Base-by-base conservation (phyloP, 2,329 filamentous ascomycete species). In the Neonectria hederae region DNA sequence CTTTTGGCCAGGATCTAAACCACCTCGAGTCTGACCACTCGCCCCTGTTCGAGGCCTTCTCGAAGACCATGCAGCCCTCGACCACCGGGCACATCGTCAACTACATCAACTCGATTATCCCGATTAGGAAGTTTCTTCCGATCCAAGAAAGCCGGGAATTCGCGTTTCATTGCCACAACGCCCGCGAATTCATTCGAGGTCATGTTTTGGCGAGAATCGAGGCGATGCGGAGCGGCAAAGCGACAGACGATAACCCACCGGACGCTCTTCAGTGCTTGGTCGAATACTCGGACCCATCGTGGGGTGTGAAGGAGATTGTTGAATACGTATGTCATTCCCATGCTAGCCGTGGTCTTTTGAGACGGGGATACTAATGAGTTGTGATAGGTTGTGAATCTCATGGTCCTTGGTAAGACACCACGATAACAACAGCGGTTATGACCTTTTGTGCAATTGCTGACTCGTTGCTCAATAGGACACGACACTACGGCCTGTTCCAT, bases 401-500 rank as follows among this genome's bases (percentile, higher is more conserved):
- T 83, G 35, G 76, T 80, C 1, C 78, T 82, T 14, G 82, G 81
- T 40, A 59, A 57, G 65, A n/a, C 38, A n/a, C 13, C 11, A 4
- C 3, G 6, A 5, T 22, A 42, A 58, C 7, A 4, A 17, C 52
- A 35, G 54, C 35, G 4, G 32, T 7, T n/a, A 13, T 5, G 10
- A 21, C n/a, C 0, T 19, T n/a, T 19, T 49, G 45, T 28, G 24
- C 14, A 4, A 26, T 28, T 48, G 14, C 57, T 54, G 28, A 60
- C 24, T 17, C 3, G 32, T 35, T 42, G 2, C 10, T 48, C n/a
- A n/a, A 11, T 5, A 69, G 70, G 73, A 46, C 80, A 83, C 60
- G 82, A 84, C 59, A 83, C 82, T 0, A 83, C 81, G 0, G 81
- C 81, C 4, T 78, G 76, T 7, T 71, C 79, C 0, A 76, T 83